Percentiles rank a stretch among this genome's conserved stretches.
Conservation (phyloP, 257 asterid species). For the Petrea volubilis region DNA sequence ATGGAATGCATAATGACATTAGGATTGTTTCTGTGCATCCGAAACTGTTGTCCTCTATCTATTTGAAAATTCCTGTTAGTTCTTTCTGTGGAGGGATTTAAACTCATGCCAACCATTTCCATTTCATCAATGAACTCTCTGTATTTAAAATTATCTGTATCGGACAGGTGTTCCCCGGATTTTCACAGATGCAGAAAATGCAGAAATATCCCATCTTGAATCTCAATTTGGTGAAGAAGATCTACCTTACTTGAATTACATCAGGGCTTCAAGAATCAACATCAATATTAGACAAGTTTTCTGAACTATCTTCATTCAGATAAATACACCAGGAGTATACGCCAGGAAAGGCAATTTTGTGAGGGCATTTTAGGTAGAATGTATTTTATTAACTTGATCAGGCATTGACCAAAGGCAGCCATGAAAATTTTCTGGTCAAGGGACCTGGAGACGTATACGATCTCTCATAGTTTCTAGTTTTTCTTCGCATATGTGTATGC, state of each 20-base stretch:
- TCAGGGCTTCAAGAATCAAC: slow-evolving; percentile 83
- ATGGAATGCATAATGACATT: background rate
- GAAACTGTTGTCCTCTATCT: background rate
- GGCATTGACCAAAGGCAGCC: too few species aligned
- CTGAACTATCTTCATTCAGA: slow-evolving; percentile 17
- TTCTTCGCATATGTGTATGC: too few species aligned
- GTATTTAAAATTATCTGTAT: background rate
- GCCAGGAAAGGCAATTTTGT: slow-evolving; percentile 5
- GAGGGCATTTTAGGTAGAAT: background rate
- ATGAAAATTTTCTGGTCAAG: too few species aligned
- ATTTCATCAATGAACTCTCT: background rate
- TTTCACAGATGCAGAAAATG: slow-evolving; percentile 70
- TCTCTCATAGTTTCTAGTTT: too few species aligned
- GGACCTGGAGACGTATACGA: too few species aligned
- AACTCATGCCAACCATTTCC: background rate
- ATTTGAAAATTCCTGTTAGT: background rate
- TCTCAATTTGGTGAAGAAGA: slow-evolving; percentile 52
- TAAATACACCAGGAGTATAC: background rate
- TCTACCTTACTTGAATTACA: slow-evolving; percentile 54
- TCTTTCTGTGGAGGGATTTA: background rate
- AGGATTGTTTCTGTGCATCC: background rate
- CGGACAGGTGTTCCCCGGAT: slow-evolving; percentile 92
- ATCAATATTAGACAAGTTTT: slow-evolving; percentile 93
- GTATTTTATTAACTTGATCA: too few species aligned
- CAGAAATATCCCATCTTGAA: slow-evolving; percentile 64